A percentile compares a stretch with the other conserved stretches of the same genome.
phyloP scores from a whole-genome alignment of 345 rosid genomes.

The Fremontodendron californicum region DNA sequence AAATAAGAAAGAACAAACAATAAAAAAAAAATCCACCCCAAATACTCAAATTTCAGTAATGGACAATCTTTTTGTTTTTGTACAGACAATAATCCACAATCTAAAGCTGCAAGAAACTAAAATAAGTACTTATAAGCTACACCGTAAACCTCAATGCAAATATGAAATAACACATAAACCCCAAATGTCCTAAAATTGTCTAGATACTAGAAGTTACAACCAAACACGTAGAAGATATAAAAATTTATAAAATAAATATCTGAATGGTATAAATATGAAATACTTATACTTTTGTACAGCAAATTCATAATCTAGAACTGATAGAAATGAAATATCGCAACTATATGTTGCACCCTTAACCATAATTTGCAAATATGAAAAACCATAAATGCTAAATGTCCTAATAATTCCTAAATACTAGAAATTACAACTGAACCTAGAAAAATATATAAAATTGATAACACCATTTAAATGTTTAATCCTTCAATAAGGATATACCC shows the following conservation, averaged over 20 bases:
- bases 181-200: not conserved
- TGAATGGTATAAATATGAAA: not conserved
- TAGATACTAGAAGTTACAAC: not conserved
- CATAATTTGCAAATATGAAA: not conserved
- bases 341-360: not conserved
- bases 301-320: not conserved
- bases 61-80: not conserved
- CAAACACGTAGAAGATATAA: not conserved
- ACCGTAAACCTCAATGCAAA: not conserved
- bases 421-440: not conserved
- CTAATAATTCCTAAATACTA: not conserved
- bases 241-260: not conserved
- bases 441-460: not conserved
- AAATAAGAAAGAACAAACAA: not conserved
- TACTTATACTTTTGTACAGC: not conserved
- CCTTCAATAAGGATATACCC: not conserved
- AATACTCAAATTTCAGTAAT: not conserved
- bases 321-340: not conserved
- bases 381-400: not conserved
- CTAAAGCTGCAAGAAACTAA: not conserved
- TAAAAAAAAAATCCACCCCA: not conserved
- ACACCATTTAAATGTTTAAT: not conserved
- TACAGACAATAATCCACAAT: not conserved
- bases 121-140: not conserved
- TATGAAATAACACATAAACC: not conserved